These are phyloP conservation scores for Taphrina confusa DNA, from an alignment of 1,139 yeast genomes.

Conservation along the genomic window DNA sequence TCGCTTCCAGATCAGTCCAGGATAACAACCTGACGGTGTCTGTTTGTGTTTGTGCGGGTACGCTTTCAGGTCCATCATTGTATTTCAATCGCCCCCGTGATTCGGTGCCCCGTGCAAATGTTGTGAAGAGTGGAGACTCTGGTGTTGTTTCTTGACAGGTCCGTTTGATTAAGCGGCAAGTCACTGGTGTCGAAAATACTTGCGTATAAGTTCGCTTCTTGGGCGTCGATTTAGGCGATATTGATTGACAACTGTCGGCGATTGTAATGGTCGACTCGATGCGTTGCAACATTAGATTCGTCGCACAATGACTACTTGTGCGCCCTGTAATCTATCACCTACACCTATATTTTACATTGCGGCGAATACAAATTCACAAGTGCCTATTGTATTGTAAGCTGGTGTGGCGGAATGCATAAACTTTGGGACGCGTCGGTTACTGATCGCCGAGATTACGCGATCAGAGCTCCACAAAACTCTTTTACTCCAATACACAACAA, in stretches of 20 bases:
- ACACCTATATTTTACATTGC: too few relatives aligned
- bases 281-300: neutral
- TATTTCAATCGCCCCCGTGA: neutral
- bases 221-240: slow-evolving; percentile 5
- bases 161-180: neutral
- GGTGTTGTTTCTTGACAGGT: neutral
- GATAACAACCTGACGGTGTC: neutral
- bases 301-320: too few relatives aligned
- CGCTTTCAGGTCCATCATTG: neutral
- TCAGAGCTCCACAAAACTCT: slow-evolving; percentile 4
- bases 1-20: neutral
- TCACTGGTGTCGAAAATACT: slow-evolving; percentile 18
- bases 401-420: too few relatives aligned
- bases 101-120: neutral
- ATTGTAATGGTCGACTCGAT: slow-evolving; percentile 6
- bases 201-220: slow-evolving; percentile 11
- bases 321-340: too few relatives aligned
- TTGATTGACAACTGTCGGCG: slow-evolving; percentile 16
- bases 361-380: too few relatives aligned
- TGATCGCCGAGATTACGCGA: neutral
- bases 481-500: too few relatives aligned
- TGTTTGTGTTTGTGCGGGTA: slow-evolving; percentile 2
- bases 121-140: slow-evolving; percentile 5
- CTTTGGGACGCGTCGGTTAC: too few relatives aligned
- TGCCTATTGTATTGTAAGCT: too few relatives aligned